Evolutionary conservation across 1,284 basidiomycete genomes (phyloP).

Genomic region (Cystobasidium sp.): DNA sequence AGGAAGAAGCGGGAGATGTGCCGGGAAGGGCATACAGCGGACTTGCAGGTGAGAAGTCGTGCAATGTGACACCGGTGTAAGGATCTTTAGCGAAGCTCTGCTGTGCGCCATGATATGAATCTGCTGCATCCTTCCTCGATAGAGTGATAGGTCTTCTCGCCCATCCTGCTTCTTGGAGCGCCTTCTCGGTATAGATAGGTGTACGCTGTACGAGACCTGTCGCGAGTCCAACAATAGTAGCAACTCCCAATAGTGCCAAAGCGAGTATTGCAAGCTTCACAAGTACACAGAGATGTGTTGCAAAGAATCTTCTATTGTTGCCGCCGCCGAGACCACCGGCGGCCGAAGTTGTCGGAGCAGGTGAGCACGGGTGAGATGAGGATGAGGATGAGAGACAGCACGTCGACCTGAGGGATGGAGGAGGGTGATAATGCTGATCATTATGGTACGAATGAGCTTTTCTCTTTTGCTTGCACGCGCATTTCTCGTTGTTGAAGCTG

Average conservation of each 20-base stretch:
- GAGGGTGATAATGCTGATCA: constrained; percentile 9
- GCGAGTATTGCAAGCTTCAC: constrained; percentile 26
- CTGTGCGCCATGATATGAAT: background rate
- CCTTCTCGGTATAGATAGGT: constrained; percentile 40
- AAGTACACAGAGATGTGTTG: background rate
- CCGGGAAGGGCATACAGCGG: constrained; percentile 35
- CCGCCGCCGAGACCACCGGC: constrained; percentile 1
- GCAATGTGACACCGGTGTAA: constrained; percentile 36
- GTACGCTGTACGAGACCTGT: constrained; percentile 32
- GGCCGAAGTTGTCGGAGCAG: background rate
- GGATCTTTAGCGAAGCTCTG: constrained; percentile 8
- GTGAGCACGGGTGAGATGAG: background rate
- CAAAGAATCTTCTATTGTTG: background rate
- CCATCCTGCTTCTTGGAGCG: constrained; percentile 42
- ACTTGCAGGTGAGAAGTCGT: constrained; percentile 26
- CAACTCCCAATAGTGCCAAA: constrained; percentile 32
- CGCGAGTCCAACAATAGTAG: constrained; percentile 23
- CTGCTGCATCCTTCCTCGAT: background rate
- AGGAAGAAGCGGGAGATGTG: constrained; percentile 15
- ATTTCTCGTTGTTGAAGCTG: background rate
- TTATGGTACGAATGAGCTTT: background rate
- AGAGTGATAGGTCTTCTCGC: constrained; percentile 34
- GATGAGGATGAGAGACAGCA: constrained; percentile 1
- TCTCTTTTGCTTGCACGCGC: constrained; percentile 1
- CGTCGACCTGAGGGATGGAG: background rate